Evolutionary conservation across 495 filamentous ascomycete species (phyloP), one percentile per base, ranked within the genome.

Genomic region (Aspergillus avenaceus): DNA sequence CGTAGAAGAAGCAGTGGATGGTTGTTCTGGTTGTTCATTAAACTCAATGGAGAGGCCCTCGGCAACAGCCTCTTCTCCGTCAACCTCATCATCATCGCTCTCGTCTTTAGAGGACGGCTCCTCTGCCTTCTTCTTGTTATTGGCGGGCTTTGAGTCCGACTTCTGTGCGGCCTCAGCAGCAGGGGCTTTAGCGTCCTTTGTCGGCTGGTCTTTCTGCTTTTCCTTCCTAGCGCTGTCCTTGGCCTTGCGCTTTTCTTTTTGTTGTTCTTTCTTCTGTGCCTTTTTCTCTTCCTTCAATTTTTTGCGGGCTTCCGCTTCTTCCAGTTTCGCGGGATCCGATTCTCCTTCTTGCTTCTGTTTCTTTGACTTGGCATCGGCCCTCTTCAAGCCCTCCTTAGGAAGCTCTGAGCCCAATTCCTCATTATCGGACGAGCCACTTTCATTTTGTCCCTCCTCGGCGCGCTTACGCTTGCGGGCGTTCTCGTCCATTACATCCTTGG

Each of bases 401-500:
- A 49, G 27, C 40, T 76, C 72, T 8, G 72, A 72, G 51, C 70
- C 71, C 14, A 75, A 34, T 34, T 79, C 72, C 48, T 64, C 71
- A 45, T 73, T 73, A 13, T 72, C 57, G 36, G 70, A 74, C 48
- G 58, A 50, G 22, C 38, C 54, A 21, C 72, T 66, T 54, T 40
- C 60, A 55, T 29, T 69, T 18, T 48, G 37, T 21, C 45, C 68
- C 5, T 77, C 75, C 51, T 77, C 76, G 49, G 78, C 78, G 11
- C 77, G 69, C 59, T 84, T 84, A 46, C 87, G 80, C 69, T 91
- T 91, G 52, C 80, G 74, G 25, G 84, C 86, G 41, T 83, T 83
- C 66, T 90, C 86, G 41, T 91, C 87, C 78, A 90, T 81, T 29
- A 95, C 80, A 58, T 96, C 90, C 65, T 92, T 90, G 41, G 85